phyloP scores from a whole-genome alignment of 345 rosid species.

The Draba incana region DNA sequence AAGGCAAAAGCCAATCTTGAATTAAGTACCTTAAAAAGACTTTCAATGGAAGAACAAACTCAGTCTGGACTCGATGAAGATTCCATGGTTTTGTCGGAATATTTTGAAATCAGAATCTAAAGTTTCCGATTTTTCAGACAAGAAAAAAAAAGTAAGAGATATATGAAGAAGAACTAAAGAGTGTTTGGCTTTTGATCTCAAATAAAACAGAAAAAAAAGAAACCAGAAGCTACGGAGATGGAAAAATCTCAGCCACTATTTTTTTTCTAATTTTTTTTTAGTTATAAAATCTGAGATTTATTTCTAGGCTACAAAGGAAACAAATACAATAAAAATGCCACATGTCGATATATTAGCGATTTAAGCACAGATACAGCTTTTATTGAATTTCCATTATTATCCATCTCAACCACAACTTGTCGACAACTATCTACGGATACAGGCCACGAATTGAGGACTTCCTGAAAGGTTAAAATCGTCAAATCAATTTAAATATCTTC shows the following conservation, averaged over 20 bases:
- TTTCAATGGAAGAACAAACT: conserved; percentile 16
- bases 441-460: conserved; percentile 35
- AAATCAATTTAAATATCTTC: conserved; percentile 15
- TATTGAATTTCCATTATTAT: not conserved
- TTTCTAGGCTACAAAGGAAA: conserved; percentile 33
- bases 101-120: not conserved
- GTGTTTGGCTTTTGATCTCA: conserved; percentile 20
- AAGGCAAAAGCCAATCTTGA: not conserved
- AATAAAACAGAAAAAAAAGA: conserved; percentile 14
- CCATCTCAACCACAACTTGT: conserved; percentile 17
- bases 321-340: not conserved
- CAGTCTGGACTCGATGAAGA: conserved; percentile 29
- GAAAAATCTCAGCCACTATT: conserved; percentile 47
- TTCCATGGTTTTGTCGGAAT: conserved; percentile 1
- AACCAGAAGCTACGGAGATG: conserved; percentile 26
- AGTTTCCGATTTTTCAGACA: not conserved
- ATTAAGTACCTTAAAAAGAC: conserved; percentile 16
- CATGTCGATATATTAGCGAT: conserved; percentile 15
- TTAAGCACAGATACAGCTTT: not conserved
- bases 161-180: not conserved
- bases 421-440: conserved; percentile 17
- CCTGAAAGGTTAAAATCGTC: conserved; percentile 34
- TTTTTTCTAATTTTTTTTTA: not conserved
- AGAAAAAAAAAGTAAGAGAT: not conserved
- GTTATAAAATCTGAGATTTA: conserved; percentile 16